Evolutionary conservation across 768 basidiomycete species (phyloP), one percentile per base, ranked within the genome.

Genomic region (Lentinula guzmanii): DNA sequence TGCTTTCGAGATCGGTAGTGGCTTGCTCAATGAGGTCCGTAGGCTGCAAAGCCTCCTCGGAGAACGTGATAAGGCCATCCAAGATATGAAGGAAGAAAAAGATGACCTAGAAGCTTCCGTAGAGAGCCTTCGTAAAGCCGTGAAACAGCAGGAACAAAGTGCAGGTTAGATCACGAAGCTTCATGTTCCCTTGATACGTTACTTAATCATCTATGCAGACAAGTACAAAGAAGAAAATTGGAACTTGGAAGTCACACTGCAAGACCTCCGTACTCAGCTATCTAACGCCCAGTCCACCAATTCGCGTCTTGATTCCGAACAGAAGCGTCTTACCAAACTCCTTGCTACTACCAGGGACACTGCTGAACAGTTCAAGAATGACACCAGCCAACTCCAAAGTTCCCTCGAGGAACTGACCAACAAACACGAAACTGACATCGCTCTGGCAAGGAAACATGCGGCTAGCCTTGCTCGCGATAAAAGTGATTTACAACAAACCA

Each of bases 201-300:
- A 42, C 61, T 52, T 52, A 60, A 60, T 33, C 24, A 64, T 62
- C 41, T 43, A 41, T 62, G 53, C 58, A 89, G 96, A 98, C 72
- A 93, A 94, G 65, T 96, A 87, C 85, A 94, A 94, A 75, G 96
- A 98, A 75, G 94, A 95, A 75, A 98, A 97, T 72, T 98, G 97
- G 97, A 96, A 98, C 70, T 86, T 98, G 61, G 96, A 98, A 77
- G 94, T 98, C 53, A 83, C 84, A 15, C 77, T 94, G 33, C 96
- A 98, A 71, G 95, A 97, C 62, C 80, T 95, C 24, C 87, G 88
- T 42, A 76, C 83, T 1, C 86, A 91, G 65, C 78, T 90, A 51
- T 70, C 80, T 34, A 87, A 90, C 53, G 81, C 85, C 1, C 86
- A 91, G 64, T 74, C 86, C 16, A 78, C 86, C 7, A 74, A 81